Base-by-base conservation (phyloP, 1,284 basidiomycete genomes). In the Earliella scabrosa region DNA sequence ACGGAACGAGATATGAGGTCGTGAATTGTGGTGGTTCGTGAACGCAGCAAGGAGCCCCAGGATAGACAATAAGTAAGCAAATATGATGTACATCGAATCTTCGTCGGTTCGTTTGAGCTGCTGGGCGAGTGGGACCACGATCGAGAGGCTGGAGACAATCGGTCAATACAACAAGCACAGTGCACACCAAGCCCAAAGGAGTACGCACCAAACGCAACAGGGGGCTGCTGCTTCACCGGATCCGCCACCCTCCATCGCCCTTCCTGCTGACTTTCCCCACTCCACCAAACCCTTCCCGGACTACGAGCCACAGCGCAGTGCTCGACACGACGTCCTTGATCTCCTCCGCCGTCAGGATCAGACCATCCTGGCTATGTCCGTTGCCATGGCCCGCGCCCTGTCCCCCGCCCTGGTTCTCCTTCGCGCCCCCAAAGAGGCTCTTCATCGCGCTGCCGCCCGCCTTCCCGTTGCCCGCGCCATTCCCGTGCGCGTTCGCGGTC, bases 291-390 rank as follows among this genome's bases (percentile, higher is more conserved):
- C 87, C 88, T 72, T 99, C 96, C 34, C 96, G 79, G 0, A 97
- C 93, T 29, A 97, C 89, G 46, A 99, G 75, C 92, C 95, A 98
- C 72, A 98, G 77, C 14, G 87, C 92, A 1, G 94, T 97, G 39
- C 88, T 89, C 61, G 88, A 91, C 51, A 97, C 85, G 20, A 95
- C 82, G 73, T 98, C 96, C 75, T 98, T 97, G 71, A 98, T 87
- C 73, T 97, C 95, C 72, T 97, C 95, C 47, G 93, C 90, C 1
- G 88, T 92, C 48, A 97, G 74, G 29, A 83, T 75, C 20, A 91
- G 71, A 23, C 58, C 66, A 46, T 56, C 61, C 56, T 61, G 5
- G 4, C 34, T 23, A 13, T 21, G 39, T n/a, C n/a, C n/a, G n/a
- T n/a, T n/a, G 10, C 52, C 54, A 53, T 9, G 41, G 43, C 34